phyloP scores from a whole-genome alignment of 78 protist species.

The Speleostelium caveatum region DNA sequence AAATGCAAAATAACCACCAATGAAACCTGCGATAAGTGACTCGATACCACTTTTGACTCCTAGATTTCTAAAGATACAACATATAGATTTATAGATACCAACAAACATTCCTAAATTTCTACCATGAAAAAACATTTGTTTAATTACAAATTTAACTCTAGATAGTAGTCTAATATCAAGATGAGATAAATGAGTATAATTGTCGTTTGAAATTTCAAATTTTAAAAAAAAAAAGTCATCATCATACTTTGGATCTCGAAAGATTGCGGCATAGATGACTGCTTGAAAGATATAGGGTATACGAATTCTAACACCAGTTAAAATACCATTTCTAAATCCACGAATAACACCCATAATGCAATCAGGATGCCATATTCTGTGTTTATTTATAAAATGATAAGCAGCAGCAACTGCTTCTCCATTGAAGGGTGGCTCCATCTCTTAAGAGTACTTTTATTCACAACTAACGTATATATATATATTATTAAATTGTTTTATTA shows the following conservation, averaged over 20 bases:
- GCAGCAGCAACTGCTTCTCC: not conserved
- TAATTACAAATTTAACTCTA: constrained; percentile 68
- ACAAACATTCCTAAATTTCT: constrained; percentile 81
- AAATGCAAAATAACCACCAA: constrained; percentile 84
- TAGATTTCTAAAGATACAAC: constrained; percentile 66
- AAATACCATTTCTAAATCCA: constrained; percentile 83
- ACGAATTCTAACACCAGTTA: constrained; percentile 82
- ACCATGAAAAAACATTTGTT: constrained; percentile 85
- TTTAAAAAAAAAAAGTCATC: not conserved
- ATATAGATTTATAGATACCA: constrained; percentile 63
- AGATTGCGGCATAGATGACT: constrained; percentile 71
- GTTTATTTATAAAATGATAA: constrained; percentile 54
- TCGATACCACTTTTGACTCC: constrained; percentile 81
- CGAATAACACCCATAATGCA: constrained; percentile 55
- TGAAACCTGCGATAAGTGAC: constrained; percentile 75
- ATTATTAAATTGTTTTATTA: too few relatives aligned
- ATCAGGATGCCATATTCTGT: constrained; percentile 29
- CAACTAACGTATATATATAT: too few relatives aligned
- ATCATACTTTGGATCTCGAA: constrained; percentile 53
- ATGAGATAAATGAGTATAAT: not conserved
- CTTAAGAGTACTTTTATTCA: too few relatives aligned
- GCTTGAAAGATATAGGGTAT: constrained; percentile 85
- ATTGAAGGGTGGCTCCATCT: too few relatives aligned
- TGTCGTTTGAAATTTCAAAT: not conserved
- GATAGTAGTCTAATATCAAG: constrained; percentile 3